These are phyloP conservation scores for Cutaneotrichosporon sp. DNA, from an alignment of 1,284 basidiomycete species.

Conservation along the genomic window DNA sequence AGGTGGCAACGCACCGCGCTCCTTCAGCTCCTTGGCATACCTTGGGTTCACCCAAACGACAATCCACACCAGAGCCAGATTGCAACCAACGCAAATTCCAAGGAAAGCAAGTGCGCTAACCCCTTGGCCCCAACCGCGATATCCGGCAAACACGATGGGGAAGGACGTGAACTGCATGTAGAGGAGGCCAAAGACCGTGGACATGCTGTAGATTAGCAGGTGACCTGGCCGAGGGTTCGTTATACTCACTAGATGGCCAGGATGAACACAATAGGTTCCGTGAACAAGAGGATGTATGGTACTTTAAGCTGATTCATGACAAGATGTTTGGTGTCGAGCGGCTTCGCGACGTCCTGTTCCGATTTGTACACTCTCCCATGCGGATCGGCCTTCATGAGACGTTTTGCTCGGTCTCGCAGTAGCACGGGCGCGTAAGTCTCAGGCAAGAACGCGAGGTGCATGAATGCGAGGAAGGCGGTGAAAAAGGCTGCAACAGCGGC, in stretches of 20 bases:
- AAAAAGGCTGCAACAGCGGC: slow-evolving; percentile 61
- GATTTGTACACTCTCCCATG: slow-evolving; percentile 34
- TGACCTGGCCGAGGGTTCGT: neutral
- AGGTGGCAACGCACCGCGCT: slow-evolving; percentile 26
- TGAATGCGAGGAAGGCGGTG: slow-evolving; percentile 32
- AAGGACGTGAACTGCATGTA: slow-evolving; percentile 37
- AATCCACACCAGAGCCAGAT: slow-evolving; percentile 58
- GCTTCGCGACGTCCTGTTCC: slow-evolving; percentile 44
- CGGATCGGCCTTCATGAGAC: slow-evolving; percentile 21
- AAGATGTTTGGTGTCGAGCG: slow-evolving; percentile 30
- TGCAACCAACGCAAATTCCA: slow-evolving; percentile 58
- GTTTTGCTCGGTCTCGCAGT: slow-evolving; percentile 35
- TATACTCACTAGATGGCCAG: slow-evolving; percentile 50
- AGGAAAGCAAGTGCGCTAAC: slow-evolving; percentile 60
- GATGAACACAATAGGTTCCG: slow-evolving; percentile 62
- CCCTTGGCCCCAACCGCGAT: slow-evolving; percentile 44
- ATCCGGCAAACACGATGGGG: slow-evolving; percentile 48
- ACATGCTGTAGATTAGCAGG: slow-evolving; percentile 13
- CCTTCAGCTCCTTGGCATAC: slow-evolving; percentile 20
- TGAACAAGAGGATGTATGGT: slow-evolving; percentile 56
- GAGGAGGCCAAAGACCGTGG: slow-evolving; percentile 27
- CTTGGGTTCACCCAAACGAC: slow-evolving; percentile 33
- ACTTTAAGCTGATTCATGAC: slow-evolving; percentile 40
- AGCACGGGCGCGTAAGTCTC: slow-evolving; percentile 49
- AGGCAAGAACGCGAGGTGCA: slow-evolving; percentile 34